Base-by-base conservation (phyloP, 129 eudicot species). In the Artemisia annua region DNA sequence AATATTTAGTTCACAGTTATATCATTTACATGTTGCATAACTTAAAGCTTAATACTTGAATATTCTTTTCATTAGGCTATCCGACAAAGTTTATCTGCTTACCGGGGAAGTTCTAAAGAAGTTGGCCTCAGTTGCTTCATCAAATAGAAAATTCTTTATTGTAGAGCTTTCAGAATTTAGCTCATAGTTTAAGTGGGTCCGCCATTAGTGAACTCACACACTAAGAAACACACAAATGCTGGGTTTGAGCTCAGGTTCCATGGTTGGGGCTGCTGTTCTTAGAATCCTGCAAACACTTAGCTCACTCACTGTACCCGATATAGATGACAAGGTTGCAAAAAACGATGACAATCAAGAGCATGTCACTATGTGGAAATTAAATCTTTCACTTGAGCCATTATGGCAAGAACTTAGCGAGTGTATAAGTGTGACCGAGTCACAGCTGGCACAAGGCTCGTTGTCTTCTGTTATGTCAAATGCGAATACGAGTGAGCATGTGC, bases 191-290 rank as follows among this genome's bases (percentile, higher is more conserved):
- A 82, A 86, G 97, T 76, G 84, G 82, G 75, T 87, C 99, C 5
- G 97, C 99, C 72, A 89, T 86, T 11, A 78, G 72, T 14, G 99
- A 94, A 82, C 96, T 94, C 63, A 57, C 83, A 94, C 99, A 8
- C 64, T 94, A 35, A 84, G 90, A 81, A 83, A 88, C 63, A 94
- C 99, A 22, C 87, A 84, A 20, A 94, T 94, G 97, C 74, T 90
- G 71, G 99, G 99, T 35, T 74, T 94, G 82, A 94, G 96, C 86
- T 89, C 96, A 55, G 97, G 99, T 15, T 94, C 97, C 48, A 90
- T 94, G 99, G 97, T 97, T 67, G 99, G 99, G 26, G 86, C 97
- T 77, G 88, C 96, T 63, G 93, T 94, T n/a, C n/a, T n/a, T n/a
- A n/a, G n/a, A n/a, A n/a, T n/a, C n/a, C n/a, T n/a, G n/a, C n/a